These are phyloP conservation scores for Euclidium syriacum DNA, from an alignment of 345 rosid species.

Conservation along the genomic window DNA sequence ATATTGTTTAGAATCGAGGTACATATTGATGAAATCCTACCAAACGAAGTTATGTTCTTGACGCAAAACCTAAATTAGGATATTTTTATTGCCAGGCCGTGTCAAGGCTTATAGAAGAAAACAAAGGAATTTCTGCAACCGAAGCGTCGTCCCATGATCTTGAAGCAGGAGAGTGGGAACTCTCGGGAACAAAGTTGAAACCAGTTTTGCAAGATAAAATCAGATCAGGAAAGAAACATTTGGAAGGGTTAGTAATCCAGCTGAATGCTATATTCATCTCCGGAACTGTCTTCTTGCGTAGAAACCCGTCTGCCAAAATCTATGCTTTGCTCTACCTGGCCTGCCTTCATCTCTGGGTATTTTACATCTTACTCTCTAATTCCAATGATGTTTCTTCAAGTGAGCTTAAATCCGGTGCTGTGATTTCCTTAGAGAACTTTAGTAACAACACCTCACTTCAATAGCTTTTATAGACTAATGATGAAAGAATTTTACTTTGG, in stretches of 20 bases:
- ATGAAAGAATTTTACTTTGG: background rate
- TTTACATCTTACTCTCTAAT: constrained; percentile 61
- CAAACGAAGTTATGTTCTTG: background rate
- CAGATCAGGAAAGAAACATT: constrained; percentile 60
- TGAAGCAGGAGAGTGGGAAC: constrained; percentile 62
- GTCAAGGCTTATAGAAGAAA: constrained; percentile 75
- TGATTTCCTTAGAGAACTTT: constrained; percentile 65
- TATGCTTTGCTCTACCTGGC: constrained; percentile 64
- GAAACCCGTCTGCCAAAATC: constrained; percentile 69
- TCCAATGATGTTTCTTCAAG: constrained; percentile 37
- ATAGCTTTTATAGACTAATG: background rate
- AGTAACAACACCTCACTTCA: constrained; percentile 44
- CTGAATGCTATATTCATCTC: constrained; percentile 68
- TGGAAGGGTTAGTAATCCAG: constrained; percentile 65
- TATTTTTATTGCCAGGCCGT: constrained; percentile 52
- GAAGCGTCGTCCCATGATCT: constrained; percentile 45
- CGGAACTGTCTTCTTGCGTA: constrained; percentile 63
- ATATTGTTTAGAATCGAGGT: constrained; percentile 84
- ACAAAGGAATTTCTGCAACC: constrained; percentile 31
- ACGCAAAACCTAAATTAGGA: background rate
- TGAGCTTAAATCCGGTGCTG: constrained; percentile 59
- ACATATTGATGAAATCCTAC: constrained; percentile 13
- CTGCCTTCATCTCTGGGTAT: constrained; percentile 90
- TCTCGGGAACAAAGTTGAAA: constrained; percentile 45
- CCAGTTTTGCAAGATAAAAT: constrained; percentile 57